Conservation (phyloP, 805 yeast genomes). For the Candida glaebosa region DNA sequence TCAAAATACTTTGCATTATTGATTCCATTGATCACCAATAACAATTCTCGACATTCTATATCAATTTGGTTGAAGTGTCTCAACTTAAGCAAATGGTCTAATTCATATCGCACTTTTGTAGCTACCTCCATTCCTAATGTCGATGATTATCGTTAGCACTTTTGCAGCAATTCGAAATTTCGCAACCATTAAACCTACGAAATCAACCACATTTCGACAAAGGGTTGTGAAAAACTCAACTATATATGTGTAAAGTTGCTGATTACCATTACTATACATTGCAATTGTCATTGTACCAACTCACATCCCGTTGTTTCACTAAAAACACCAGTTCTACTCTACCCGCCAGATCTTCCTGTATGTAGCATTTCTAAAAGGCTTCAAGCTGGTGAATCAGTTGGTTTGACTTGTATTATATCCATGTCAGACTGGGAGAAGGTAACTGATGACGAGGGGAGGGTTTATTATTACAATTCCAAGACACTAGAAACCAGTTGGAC, state of each 20-base stretch:
- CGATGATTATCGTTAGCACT: neutral
- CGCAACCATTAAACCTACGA: conserved; percentile 2
- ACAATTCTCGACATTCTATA: conserved; percentile 10
- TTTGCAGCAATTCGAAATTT: neutral
- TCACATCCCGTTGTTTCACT: no score
- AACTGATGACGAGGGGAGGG: conserved; percentile 60
- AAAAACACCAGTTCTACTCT: no score
- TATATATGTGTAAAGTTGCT: no score
- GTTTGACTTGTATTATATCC: no score
- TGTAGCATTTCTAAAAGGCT: no score
- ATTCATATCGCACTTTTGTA: neutral
- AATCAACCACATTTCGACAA: neutral
- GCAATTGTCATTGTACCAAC: no score
- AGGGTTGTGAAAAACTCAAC: no score
- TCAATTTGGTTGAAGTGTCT: neutral
- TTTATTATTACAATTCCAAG: conserved; percentile 64
- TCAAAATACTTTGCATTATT: neutral
- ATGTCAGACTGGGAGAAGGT: conserved; percentile 57
- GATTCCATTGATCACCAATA: neutral
- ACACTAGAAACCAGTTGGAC: conserved; percentile 81
- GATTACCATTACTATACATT: no score
- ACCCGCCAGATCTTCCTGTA: neutral
- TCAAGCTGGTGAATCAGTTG: no score
- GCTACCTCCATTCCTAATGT: neutral
- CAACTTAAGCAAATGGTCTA: neutral